Conservation (phyloP, 2,329 filamentous ascomycete genomes). For the Fusarium metavorans region DNA sequence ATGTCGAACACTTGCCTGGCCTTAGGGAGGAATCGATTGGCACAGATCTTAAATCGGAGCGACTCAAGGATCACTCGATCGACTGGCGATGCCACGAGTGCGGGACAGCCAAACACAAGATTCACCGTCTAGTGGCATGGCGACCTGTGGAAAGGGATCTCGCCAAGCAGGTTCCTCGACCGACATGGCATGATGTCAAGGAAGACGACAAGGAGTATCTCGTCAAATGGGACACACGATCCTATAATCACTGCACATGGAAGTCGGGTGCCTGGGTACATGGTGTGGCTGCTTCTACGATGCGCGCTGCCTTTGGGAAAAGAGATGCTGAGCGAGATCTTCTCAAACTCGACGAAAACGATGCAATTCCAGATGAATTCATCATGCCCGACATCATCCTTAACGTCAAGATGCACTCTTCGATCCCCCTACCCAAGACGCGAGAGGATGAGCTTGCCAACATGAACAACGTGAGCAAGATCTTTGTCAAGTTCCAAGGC, state of each 20-base stretch:
- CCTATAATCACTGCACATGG: slow-evolving; percentile 88
- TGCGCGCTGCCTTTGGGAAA: slow-evolving; percentile 82
- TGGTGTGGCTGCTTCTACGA: slow-evolving; percentile 71
- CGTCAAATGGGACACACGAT: slow-evolving; percentile 85
- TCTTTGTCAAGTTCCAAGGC: slow-evolving; percentile 92
- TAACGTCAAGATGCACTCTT: slow-evolving; percentile 70
- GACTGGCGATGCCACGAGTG: slow-evolving; percentile 89
- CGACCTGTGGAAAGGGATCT: slow-evolving; percentile 65
- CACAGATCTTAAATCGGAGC: slow-evolving; percentile 56
- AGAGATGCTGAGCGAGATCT: slow-evolving; percentile 70
- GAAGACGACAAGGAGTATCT: slow-evolving; percentile 89
- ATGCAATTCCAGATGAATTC: slow-evolving; percentile 90
- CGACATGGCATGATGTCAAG: slow-evolving; percentile 58
- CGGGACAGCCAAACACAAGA: slow-evolving; percentile 70
- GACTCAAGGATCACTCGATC: slow-evolving; percentile 77
- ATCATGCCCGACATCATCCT: slow-evolving; percentile 91
- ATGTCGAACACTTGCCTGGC: slow-evolving; percentile 83
- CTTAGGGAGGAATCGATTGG: slow-evolving; percentile 49
- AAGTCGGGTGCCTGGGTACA: slow-evolving; percentile 91
- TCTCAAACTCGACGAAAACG: slow-evolving; percentile 75
- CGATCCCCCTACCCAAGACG: slow-evolving; percentile 63
- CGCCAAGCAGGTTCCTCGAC: slow-evolving; percentile 10
- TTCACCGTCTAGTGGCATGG: slow-evolving; percentile 89
- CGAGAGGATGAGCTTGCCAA: slow-evolving; percentile 78
- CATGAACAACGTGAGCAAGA: slow-evolving; percentile 77